Percentiles rank a stretch among this genome's conserved stretches.
Conservation (phyloP, 805 yeast genomes). For the Ogataea glucozyma region DNA sequence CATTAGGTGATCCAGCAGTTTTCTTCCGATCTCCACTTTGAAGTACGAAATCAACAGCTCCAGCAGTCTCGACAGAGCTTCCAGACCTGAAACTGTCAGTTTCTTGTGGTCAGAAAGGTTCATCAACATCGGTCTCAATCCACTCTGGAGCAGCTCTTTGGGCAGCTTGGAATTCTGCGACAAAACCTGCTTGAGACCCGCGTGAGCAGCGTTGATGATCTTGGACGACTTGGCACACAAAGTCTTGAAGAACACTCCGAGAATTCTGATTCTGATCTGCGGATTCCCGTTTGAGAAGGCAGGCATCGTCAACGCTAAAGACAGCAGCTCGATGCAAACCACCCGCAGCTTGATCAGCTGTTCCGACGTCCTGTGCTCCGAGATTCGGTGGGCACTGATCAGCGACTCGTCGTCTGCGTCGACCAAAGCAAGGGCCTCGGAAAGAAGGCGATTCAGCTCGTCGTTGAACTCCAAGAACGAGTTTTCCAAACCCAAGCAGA, state of each 20-base stretch:
- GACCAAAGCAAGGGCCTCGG: conserved; percentile 90
- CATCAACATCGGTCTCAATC: conserved; percentile 93
- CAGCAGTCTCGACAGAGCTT: conserved; percentile 83
- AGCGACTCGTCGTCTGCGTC: conserved; percentile 98
- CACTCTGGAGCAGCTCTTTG: conserved; percentile 91
- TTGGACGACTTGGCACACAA: conserved; percentile 80
- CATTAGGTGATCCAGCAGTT: conserved; percentile 86
- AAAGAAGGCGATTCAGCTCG: conserved; percentile 77
- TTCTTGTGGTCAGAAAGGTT: conserved; percentile 92
- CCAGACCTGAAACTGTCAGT: conserved; percentile 83
- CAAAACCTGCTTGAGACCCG: conserved; percentile 79
- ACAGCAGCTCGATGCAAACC: conserved; percentile 80
- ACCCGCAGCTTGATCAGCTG: conserved; percentile 86
- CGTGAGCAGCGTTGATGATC: conserved; percentile 91
- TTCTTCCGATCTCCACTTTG: conserved; percentile 95
- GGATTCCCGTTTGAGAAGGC: conserved; percentile 66
- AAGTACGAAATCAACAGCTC: conserved; percentile 89
- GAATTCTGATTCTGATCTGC: conserved; percentile 77
- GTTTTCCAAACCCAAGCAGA: conserved; percentile 77
- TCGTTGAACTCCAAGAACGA: conserved; percentile 86
- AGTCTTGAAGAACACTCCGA: conserved; percentile 94
- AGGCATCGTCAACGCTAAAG: conserved; percentile 81
- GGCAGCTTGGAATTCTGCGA: conserved; percentile 88
- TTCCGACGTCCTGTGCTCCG: conserved; percentile 85
- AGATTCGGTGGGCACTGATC: conserved; percentile 80